These are phyloP conservation scores for Arthroderma sp. DNA, from an alignment of 2,329 filamentous ascomycete genomes.

Conservation along the genomic window DNA sequence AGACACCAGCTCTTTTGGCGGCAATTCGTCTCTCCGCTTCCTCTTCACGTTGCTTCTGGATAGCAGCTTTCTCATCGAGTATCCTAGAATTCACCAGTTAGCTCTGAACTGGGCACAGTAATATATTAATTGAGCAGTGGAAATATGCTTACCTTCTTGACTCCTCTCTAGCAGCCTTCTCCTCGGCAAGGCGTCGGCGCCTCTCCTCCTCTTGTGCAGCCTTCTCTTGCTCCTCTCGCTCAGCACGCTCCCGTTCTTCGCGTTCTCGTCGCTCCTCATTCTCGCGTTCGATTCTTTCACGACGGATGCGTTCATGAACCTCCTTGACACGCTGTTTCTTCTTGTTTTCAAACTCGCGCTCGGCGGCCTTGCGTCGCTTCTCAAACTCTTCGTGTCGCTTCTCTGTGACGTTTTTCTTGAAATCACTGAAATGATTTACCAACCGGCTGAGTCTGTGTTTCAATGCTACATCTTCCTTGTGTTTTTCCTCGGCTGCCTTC, in stretches of 20 bases:
- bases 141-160: slow-evolving; percentile 41
- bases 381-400: slow-evolving; percentile 91
- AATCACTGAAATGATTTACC: slow-evolving; percentile 70
- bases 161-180: slow-evolving; percentile 48
- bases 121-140: background rate
- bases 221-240: slow-evolving; percentile 75
- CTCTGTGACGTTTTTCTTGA: slow-evolving; percentile 69
- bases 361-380: slow-evolving; percentile 78
- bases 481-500: slow-evolving; percentile 69
- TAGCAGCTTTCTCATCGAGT: slow-evolving; percentile 48
- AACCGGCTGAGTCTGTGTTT: slow-evolving; percentile 84
- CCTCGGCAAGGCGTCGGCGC: slow-evolving; percentile 58
- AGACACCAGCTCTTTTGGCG: slow-evolving; percentile 23
- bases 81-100: slow-evolving; percentile 35
- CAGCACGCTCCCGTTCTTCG: slow-evolving; percentile 76
- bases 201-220: slow-evolving; percentile 66
- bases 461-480: slow-evolving; percentile 80
- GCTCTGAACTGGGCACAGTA: slow-evolving; percentile 1
- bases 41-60: slow-evolving; percentile 71
- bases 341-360: slow-evolving; percentile 85
- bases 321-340: slow-evolving; percentile 81
- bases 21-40: slow-evolving; percentile 68
- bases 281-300: slow-evolving; percentile 73
- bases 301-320: slow-evolving; percentile 65
- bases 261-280: slow-evolving; percentile 64